Percentiles rank a stretch among this genome's conserved stretches.
Conservation (phyloP, 2,329 filamentous ascomycete genomes). For the Nigrospora osmanthi region DNA sequence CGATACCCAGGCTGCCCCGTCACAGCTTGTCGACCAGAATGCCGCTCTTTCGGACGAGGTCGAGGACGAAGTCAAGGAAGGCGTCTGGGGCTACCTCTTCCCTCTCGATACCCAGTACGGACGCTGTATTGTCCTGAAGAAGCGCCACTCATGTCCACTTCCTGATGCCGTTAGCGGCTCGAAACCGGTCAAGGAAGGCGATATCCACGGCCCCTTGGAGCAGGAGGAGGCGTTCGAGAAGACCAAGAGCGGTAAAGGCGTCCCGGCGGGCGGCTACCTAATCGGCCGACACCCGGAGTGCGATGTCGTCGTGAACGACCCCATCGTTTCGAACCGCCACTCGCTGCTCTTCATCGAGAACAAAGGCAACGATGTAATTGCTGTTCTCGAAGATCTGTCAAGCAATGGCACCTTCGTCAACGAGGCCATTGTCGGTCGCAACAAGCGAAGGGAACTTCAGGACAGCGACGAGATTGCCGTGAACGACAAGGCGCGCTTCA, state of each 20-base stretch:
- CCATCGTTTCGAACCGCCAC: slow-evolving; percentile 81
- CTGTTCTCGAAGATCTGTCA: slow-evolving; percentile 85
- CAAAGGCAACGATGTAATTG: slow-evolving; percentile 51
- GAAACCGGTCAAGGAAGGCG: slow-evolving; percentile 28
- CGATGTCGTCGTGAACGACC: slow-evolving; percentile 68
- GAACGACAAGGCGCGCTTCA: slow-evolving; percentile 75
- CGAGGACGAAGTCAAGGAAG: slow-evolving; percentile 73
- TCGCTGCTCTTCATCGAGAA: slow-evolving; percentile 60
- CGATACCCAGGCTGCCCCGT: slow-evolving; percentile 51
- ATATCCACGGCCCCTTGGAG: slow-evolving; percentile 37
- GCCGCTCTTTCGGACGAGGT: slow-evolving; percentile 71
- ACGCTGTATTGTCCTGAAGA: slow-evolving; percentile 66
- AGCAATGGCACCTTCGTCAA: slow-evolving; percentile 97
- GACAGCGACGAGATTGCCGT: slow-evolving; percentile 90
- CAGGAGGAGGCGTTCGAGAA: slow-evolving; percentile 55
- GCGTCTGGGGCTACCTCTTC: slow-evolving; percentile 93
- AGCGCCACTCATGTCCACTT: slow-evolving; percentile 61
- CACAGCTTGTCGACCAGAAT: slow-evolving; percentile 72
- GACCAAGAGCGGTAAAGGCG: slow-evolving; percentile 46
- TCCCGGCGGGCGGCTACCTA: slow-evolving; percentile 75
- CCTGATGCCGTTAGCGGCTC: slow-evolving; percentile 36
- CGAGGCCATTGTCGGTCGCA: slow-evolving; percentile 81
- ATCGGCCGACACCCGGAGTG: slow-evolving; percentile 92
- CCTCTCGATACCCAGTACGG: slow-evolving; percentile 66
- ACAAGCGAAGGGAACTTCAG: slow-evolving; percentile 80